phyloP scores from a whole-genome alignment of 2,329 filamentous ascomycete species.

The Pyrenochaeta sp. region DNA sequence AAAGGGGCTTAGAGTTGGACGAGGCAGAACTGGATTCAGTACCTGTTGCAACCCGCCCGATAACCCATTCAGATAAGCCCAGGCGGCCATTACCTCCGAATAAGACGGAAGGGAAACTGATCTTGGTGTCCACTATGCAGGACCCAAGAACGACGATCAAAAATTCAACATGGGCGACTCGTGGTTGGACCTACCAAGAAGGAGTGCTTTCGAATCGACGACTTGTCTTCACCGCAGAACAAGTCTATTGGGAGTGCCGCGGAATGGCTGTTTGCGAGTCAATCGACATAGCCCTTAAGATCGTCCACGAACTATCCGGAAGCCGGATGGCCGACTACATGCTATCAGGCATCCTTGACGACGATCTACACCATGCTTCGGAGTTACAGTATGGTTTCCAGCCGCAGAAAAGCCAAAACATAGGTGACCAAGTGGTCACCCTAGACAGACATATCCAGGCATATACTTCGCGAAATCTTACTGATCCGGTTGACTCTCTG shows the following conservation, averaged over 20 bases:
- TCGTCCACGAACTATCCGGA: slow-evolving; percentile 1
- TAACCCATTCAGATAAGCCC: background rate
- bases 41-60: background rate
- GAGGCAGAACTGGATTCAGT: background rate
- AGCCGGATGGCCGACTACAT: slow-evolving; percentile 3
- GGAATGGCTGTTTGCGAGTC: slow-evolving; percentile 5
- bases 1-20: background rate
- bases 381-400: slow-evolving; percentile 3
- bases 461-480: slow-evolving; percentile 1
- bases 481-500: background rate
- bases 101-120: background rate
- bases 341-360: slow-evolving; percentile 3
- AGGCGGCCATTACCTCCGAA: background rate
- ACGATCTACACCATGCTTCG: background rate
- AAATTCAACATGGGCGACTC: slow-evolving; percentile 2
- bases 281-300: background rate
- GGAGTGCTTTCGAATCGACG: slow-evolving; percentile 1
- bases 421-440: slow-evolving; percentile 1
- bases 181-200: slow-evolving; percentile 10
- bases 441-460: slow-evolving; percentile 1
- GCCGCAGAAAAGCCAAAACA: background rate
- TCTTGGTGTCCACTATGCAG: slow-evolving; percentile 1
- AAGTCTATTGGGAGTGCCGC: slow-evolving; percentile 5
- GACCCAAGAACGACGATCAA: slow-evolving; percentile 1
- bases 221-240: slow-evolving; percentile 1